Percentiles rank a stretch among this genome's conserved stretches.
These are phyloP conservation scores for Euphorbia celastroides DNA, from an alignment of 441 rosid species.

Conservation along the genomic window DNA sequence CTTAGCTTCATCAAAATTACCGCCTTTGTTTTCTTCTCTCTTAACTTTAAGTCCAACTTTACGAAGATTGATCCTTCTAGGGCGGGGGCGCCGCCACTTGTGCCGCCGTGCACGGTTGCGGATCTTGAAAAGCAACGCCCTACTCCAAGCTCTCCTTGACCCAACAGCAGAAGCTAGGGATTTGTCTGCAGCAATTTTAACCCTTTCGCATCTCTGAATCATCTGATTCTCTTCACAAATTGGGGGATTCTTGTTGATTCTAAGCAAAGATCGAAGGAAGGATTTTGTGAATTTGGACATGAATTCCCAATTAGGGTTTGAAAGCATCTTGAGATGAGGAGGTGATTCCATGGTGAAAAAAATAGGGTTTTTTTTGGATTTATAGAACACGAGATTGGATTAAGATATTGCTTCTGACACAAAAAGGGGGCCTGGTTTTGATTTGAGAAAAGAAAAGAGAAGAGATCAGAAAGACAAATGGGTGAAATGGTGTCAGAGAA, in stretches of 20 bases:
- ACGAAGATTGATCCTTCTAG: slow-evolving; percentile 6
- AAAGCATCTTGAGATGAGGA: slow-evolving; percentile 3
- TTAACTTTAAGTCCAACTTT: not conserved
- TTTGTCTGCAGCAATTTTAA: slow-evolving; percentile 45
- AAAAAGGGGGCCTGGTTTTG: slow-evolving; percentile 14
- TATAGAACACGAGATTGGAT: slow-evolving; percentile 9
- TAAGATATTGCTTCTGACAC: slow-evolving; percentile 36
- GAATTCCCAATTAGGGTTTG: slow-evolving; percentile 28
- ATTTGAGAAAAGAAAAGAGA: not conserved
- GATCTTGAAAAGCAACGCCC: slow-evolving; percentile 37
- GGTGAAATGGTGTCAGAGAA: slow-evolving; percentile 7
- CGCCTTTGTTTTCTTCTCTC: slow-evolving; percentile 13
- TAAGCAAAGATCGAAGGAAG: slow-evolving; percentile 37
- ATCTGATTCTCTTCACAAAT: slow-evolving; percentile 7
- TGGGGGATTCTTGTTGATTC: slow-evolving; percentile 21
- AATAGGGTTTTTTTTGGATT: slow-evolving; percentile 20
- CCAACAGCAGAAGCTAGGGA: slow-evolving; percentile 54
- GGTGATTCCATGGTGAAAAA: slow-evolving; percentile 22
- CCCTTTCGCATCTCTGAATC: slow-evolving; percentile 23
- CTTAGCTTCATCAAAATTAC: slow-evolving; percentile 11
- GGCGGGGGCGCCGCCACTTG: not conserved
- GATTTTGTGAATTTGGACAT: slow-evolving; percentile 35
- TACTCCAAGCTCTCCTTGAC: slow-evolving; percentile 46
- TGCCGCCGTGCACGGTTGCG: slow-evolving; percentile 13
- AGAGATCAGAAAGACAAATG: slow-evolving; percentile 17